Evolutionary conservation across 169 alveolate species (phyloP), one percentile per base, ranked within the genome.

Genomic region (Miamiensis avidus): DNA sequence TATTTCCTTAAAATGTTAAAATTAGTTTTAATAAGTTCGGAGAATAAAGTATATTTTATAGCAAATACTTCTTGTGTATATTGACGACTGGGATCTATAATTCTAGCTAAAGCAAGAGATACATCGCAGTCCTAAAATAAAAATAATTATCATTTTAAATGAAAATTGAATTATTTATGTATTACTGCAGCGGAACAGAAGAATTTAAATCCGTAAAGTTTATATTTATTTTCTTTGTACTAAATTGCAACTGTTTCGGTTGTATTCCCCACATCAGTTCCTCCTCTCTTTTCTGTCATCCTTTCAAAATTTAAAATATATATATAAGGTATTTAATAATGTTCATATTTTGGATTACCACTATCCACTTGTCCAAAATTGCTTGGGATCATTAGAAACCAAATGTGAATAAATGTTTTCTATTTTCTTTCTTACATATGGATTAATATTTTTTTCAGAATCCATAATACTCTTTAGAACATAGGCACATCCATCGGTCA

Each of bases 261-360:
- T 29, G 93, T 93, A 29, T 82, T 79, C 29, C 92, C 49, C 0
- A 95, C 95, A 87, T 95, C 97, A 25, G 95, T 90, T 0, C 97
- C 97, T 76, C 96, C 97, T 65, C 87, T 79, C 77, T 93, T 91
- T 86, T 95, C 97, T n/a, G 97, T 93, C 97, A 95, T 95, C 96
- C 96, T 93, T 65, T 11, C 20, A 20, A 11, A 49, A 49, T 49
- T 11, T 49, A 11, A 49, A 49, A 4, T 49, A 49, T 49, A 11
- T 49, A 49, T 49, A 49, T 49, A 11, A 49, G 69, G 20, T 49
- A 49, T 49, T 49, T 49, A 49, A 20, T 49, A 11, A 49, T 11
- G 20, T 49, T 11, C 4, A 49, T 49, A 11, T 49, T 11, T 49
- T 11, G 69, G 20, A 49, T 49, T 49, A 49, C 69, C 69, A 49